phyloP scores from a whole-genome alignment of 2,329 filamentous ascomycete genomes.

The Epichloe bromicola region DNA sequence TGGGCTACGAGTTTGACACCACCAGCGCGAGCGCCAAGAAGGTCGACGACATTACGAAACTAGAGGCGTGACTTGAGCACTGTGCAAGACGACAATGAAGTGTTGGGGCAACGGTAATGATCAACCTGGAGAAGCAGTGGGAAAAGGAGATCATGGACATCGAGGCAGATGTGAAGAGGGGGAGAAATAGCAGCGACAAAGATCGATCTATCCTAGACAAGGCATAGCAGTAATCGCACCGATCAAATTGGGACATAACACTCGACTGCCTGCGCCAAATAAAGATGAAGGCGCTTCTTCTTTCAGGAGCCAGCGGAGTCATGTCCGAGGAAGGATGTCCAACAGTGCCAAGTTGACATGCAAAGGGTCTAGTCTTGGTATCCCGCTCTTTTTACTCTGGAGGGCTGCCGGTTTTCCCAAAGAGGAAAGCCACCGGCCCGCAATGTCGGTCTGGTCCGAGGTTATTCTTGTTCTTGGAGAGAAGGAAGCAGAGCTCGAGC shows the following conservation, averaged over 20 bases:
- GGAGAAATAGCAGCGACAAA: neutral
- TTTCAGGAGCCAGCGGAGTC: neutral
- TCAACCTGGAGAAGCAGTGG: neutral
- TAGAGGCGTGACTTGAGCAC: conserved; percentile 17
- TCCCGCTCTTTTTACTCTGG: neutral
- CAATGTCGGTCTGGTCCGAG: too few relatives aligned
- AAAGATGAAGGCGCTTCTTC: too few relatives aligned
- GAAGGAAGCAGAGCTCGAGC: too few relatives aligned
- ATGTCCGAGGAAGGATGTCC: neutral
- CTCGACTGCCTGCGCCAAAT: neutral
- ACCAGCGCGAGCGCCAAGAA: conserved; percentile 32
- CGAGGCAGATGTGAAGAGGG: too few relatives aligned
- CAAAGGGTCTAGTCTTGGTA: neutral
- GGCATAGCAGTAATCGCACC: neutral
- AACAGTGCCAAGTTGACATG: neutral
- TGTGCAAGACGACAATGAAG: too few relatives aligned
- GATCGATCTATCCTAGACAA: neutral
- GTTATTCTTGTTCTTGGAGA: too few relatives aligned
- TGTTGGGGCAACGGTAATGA: too few relatives aligned
- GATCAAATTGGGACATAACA: neutral
- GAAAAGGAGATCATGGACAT: neutral
- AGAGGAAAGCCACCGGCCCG: conserved; percentile 1
- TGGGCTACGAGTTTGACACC: conserved; percentile 70
- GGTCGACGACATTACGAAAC: conserved; percentile 28
- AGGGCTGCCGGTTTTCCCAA: conserved; percentile 7